Percentiles rank a stretch among this genome's conserved stretches.
Evolutionary conservation across 306 rosid genomes (phyloP).

Genomic region (Leucaena leucocephala): DNA sequence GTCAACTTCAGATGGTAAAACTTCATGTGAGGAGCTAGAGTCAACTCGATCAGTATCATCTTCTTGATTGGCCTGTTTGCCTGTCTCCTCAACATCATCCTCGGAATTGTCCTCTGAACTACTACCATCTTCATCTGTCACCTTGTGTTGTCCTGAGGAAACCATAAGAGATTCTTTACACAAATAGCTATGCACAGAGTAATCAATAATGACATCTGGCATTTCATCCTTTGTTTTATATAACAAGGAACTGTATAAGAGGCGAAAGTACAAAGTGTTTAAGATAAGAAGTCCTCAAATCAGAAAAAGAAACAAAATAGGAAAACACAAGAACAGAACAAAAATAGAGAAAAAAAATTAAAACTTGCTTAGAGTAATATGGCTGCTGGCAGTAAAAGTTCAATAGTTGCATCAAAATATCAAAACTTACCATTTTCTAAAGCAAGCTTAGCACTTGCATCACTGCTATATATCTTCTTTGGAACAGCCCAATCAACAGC

Average conservation of each 20-base stretch:
- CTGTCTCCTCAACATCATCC: slow-evolving; percentile 39
- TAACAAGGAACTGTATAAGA: neutral
- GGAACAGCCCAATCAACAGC: slow-evolving; percentile 99
- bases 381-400: too few species aligned
- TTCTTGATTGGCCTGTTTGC: slow-evolving; percentile 38
- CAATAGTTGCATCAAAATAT: slow-evolving; percentile 7
- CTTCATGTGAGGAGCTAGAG: slow-evolving; percentile 42
- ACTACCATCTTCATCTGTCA: slow-evolving; percentile 51
- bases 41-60: slow-evolving; percentile 52
- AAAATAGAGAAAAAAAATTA: too few species aligned
- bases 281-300: neutral
- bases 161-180: slow-evolving; percentile 17
- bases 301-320: neutral
- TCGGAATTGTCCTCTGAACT: slow-evolving; percentile 54
- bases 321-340: neutral
- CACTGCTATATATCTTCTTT: slow-evolving; percentile 71
- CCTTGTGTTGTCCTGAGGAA: slow-evolving; percentile 56
- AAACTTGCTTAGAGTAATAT: too few species aligned
- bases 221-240: neutral
- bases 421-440: slow-evolving; percentile 63
- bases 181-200: slow-evolving; percentile 16
- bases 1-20: slow-evolving; percentile 53
- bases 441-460: slow-evolving; percentile 44
- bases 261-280: neutral
- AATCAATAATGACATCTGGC: slow-evolving; percentile 2